Base-by-base conservation (phyloP, 345 rosid genomes). In the Viola odorata region DNA sequence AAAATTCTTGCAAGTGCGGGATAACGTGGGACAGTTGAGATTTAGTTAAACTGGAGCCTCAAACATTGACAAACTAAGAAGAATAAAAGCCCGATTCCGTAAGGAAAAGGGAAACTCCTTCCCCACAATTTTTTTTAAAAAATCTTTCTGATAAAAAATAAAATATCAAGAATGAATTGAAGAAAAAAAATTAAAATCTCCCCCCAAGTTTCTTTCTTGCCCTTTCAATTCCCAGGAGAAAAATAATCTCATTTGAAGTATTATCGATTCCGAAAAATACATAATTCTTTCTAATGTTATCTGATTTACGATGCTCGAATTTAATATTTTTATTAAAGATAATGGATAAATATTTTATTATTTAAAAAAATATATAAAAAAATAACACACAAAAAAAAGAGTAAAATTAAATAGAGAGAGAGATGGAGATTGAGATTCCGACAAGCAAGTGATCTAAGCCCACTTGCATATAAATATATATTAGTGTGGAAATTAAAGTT, bases 1-100 rank as follows among this genome's bases (percentile, higher is more conserved):
- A 11, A 17, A 41, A 61, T 53, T 42, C 2, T 3, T 10, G 53
- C 13, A 53, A 37, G 52, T 58, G 59, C 61, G 58, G 12, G 78
- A 47, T 56, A 73, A 60, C 70, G 76, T 77, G 79, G 83, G 85
- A 71, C 77, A 70, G 85, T 77, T 78, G 79, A 66, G 74, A 65
- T 77, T 64, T 78, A 57, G 79, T 77, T 73, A 66, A 75, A 55
- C 45, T 8, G 71, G 80, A 75, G 81, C 84, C 85, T 71, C 73
- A 80, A 80, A 80, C 69, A 70, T 82, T 79, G 84, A 80, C 82
- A 73, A 72, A 71, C 32, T 50, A 10, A 47, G 50, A 44, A 44
- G 50, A 52, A 55, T 44, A 72, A 78, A 64, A 67, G 60, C 67
- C 14, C 14, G 58, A 63, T 81, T 72, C 80, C 88, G 86, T 81